These are phyloP conservation scores for Colletotrichum lini DNA, from an alignment of 2,329 filamentous ascomycete species.

Conservation along the genomic window DNA sequence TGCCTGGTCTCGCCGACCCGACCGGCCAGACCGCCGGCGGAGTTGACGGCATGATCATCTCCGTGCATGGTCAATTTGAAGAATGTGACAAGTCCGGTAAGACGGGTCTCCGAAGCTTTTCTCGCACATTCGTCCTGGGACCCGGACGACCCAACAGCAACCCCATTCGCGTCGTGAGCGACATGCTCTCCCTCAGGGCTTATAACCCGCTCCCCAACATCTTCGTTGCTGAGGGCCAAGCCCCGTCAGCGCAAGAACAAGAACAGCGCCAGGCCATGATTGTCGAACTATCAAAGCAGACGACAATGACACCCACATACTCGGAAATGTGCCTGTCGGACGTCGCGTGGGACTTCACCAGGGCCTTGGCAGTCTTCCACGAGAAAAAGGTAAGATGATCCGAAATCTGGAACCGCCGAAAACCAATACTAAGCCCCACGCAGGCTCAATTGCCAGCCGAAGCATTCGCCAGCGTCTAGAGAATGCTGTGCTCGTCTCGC, in stretches of 20 bases:
- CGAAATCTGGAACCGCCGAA: constrained; percentile 11
- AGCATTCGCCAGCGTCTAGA: constrained; percentile 56
- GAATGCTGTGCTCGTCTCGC: constrained; percentile 38
- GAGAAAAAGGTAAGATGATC: constrained; percentile 76
- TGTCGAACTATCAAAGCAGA: constrained; percentile 81
- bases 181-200: constrained; percentile 81
- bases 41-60: constrained; percentile 84
- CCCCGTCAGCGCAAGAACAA: constrained; percentile 54
- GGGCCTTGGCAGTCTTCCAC: constrained; percentile 81
- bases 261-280: constrained; percentile 76
- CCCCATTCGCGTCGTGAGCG: constrained; percentile 82
- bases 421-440: constrained; percentile 23
- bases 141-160: constrained; percentile 77
- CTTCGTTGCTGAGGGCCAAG: constrained; percentile 49
- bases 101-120: constrained; percentile 81
- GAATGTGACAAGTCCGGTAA: constrained; percentile 75
- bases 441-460: constrained; percentile 63
- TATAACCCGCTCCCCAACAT: constrained; percentile 68
- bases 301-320: constrained; percentile 84
- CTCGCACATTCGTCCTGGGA: constrained; percentile 84
- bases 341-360: constrained; percentile 84
- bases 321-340: constrained; percentile 85
- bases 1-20: constrained; percentile 80
- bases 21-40: constrained; percentile 72
- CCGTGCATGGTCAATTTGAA: constrained; percentile 87